Base-by-base conservation (phyloP, 1,284 basidiomycete genomes). In the Polyporus tsugae region DNA sequence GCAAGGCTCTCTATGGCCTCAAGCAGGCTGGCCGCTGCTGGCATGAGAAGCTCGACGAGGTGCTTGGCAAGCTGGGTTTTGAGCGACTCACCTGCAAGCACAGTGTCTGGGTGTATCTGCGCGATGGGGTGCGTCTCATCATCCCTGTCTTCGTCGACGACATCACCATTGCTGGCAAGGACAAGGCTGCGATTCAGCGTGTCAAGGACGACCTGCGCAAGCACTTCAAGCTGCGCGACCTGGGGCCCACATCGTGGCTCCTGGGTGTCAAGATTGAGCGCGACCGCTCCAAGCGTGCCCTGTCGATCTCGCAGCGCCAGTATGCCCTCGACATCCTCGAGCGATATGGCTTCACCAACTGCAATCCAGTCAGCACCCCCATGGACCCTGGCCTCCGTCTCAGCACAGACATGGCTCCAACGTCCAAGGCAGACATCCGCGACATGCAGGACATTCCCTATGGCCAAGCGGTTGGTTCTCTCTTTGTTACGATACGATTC, bases 61-160 rank as follows among this genome's bases (percentile, higher is more conserved):
- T 44, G 15, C 63, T 75, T 33, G 38, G n/a, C 2, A 36, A 66
- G 9, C 65, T 78, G 25, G 79, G 79, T 1, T 78, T 79, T 68
- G 70, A 35, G 2, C 62, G 69, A 9, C 70, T 64, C 5, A 60
- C 73, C 35, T 70, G 75, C 6, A 81, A 83, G 61, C 71, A 71
- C 61, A 75, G 76, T 22, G 75, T 82, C 13, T 83, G 46, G 36
- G 59, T 66, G 49, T 66, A 66, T 29, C 49, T 55, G 25, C 59
- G 38, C 29, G 39, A 66, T n/a, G 65, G 60, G 38, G 60, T 66
- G 39, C 59, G 35, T 25, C 15, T 67, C 44, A 60, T 63, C 44
- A 59, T 67, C 61, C 55, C 62, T 39, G 42, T 63, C 53, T 59
- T 52, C 42, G 61, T 67, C 33, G 55, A 67, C 36, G 60, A 66